Base-by-base conservation (phyloP, 2,329 filamentous ascomycete species). In the Fusarium guadeloupense region DNA sequence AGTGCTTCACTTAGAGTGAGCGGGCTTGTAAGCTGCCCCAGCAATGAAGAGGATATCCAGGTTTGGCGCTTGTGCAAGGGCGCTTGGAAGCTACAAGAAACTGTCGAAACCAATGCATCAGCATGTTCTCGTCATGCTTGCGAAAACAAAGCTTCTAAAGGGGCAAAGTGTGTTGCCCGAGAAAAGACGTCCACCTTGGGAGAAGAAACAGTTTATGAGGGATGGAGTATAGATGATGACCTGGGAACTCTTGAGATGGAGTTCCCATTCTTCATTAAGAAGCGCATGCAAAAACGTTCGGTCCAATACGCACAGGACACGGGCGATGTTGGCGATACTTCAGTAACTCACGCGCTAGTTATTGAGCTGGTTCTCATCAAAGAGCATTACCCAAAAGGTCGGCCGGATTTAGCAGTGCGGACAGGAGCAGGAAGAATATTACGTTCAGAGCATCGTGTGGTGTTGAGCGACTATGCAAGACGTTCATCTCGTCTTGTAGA, bases 321-420 rank as follows among this genome's bases (percentile, higher is more conserved):
- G 66, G 89, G 90, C 59, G 85, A 88, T 46, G 78, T 83, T 28
- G 88, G 89, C 67, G 92, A 92, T 40, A 87, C 92, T 62, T 87
- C 89, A 67, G 87, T 97, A 44, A 87, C 86, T 31, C 94, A 98
- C 79, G 87, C 89, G 68, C 84, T 98, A 37, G 86, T 96, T 63
- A 83, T 98, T 44, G 94, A 98, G 77, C 86, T 98, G 78, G 92
- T 97, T 39, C 92, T 98, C 17, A 90, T 91, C 5, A 94, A 97
- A 76, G 94, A 98, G 74, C 93, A 91, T 78, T 84, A 82, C 0
- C 90, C 89, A 54, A 86, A 88, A 70, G 88, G 85, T 46, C 88
- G 86, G 71, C 81, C 82, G 0, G 76, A 79, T 37, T 80, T 92
- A 34, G 84, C 91, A 26, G 92, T 91, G 0, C 92, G 93, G 30